Percentiles rank a stretch among this genome's conserved stretches.
Conservation (phyloP, 345 rosid genomes). For the Citrus medica region DNA sequence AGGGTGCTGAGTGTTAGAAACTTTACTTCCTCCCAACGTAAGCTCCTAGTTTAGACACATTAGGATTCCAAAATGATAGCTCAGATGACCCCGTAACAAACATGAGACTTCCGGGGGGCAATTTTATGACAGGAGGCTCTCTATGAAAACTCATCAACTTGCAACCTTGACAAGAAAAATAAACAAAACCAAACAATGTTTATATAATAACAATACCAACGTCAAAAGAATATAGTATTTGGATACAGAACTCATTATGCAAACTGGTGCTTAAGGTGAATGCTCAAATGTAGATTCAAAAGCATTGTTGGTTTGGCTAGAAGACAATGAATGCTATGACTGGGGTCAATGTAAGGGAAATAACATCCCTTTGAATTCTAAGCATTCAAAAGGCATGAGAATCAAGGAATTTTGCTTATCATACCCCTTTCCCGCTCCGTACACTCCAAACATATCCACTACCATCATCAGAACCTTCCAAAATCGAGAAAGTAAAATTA, state of each 20-base stretch:
- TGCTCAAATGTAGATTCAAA: not conserved
- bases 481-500: not conserved
- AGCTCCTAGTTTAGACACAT: conserved; percentile 67
- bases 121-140: conserved; percentile 32
- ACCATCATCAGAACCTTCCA: no score
- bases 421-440: conserved; percentile 73
- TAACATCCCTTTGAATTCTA: no score
- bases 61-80: conserved; percentile 26
- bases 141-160: conserved; percentile 66
- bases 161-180: conserved; percentile 43
- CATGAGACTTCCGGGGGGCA: conserved; percentile 74
- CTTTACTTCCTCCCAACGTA: conserved; percentile 64
- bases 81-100: conserved; percentile 85
- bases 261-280: not conserved
- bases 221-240: not conserved
- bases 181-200: not conserved
- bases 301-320: no score
- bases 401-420: no score
- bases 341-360: no score
- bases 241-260: not conserved
- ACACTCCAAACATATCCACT: conserved; percentile 20
- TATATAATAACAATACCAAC: not conserved
- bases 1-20: not conserved
- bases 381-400: no score
- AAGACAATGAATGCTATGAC: no score